Evolutionary conservation across 2,329 filamentous ascomycete species (phyloP).

Genomic region (Sporothrix dimorphospora): DNA sequence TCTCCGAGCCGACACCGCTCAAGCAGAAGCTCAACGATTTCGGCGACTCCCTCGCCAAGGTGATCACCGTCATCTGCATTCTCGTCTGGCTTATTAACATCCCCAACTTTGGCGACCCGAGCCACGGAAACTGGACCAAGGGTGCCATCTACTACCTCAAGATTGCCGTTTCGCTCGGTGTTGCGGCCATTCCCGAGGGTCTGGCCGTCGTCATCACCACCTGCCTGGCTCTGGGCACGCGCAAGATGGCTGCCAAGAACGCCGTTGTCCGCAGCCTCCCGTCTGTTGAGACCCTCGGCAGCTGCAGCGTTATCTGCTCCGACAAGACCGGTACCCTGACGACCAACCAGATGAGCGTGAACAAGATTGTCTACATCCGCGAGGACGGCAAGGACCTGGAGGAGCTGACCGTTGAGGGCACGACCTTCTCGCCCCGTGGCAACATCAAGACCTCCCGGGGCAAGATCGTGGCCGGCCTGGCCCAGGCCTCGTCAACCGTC

Average conservation of each 20-base stretch:
- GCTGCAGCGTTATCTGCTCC: conserved; percentile 99
- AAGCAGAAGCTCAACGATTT: conserved; percentile 99
- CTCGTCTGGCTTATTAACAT: conserved; percentile 99
- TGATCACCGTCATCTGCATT: conserved; percentile 95
- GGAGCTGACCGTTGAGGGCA: conserved; percentile 88
- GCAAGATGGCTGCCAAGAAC: conserved; percentile 99
- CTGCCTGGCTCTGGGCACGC: conserved; percentile 90
- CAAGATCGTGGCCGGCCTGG: conserved; percentile 68
- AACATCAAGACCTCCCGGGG: conserved; percentile 67
- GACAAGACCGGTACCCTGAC: conserved; percentile 98
- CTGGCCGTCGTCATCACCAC: conserved; percentile 99
- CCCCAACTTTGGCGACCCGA: conserved; percentile 92
- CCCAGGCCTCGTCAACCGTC: conserved; percentile 73
- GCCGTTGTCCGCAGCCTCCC: conserved; percentile 94
- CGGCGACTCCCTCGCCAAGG: conserved; percentile 92
- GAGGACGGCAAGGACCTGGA: conserved; percentile 74
- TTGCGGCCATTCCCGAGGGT: conserved; percentile 96
- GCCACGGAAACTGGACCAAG: conserved; percentile 91
- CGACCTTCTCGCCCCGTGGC: conserved; percentile 86
- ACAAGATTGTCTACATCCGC: conserved; percentile 83
- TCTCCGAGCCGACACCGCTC: conserved; percentile 92
- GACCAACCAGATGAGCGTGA: conserved; percentile 99
- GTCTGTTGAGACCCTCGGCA: conserved; percentile 95
- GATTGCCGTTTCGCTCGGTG: conserved; percentile 96
- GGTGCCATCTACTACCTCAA: conserved; percentile 99